Evolutionary conservation across 192 early-diverging fungal genomes (phyloP), one percentile per base, ranked within the genome.

Genomic region (Coemansia sp.): DNA sequence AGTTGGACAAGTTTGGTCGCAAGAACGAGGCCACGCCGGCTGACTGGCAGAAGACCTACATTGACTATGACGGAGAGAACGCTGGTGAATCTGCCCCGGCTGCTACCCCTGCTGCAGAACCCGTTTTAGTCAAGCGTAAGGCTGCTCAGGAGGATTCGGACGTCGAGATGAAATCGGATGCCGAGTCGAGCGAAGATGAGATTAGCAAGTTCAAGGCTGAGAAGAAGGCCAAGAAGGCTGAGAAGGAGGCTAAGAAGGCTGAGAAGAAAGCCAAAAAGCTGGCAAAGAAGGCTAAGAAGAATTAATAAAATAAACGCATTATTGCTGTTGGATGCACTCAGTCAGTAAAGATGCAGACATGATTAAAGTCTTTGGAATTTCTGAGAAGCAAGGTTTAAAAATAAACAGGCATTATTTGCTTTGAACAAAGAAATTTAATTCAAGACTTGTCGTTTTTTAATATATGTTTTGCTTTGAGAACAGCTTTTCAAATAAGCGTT

Each of bases 1-100:
- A 98, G 83, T 83, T 99, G 15, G 96, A 99, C 82, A 97, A 98
- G 83, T 98, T 82, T 66, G 96, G 96, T 22, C 88, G 93, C 64
- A 83, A 86, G 44, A 97, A 85, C 59, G 94, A 95, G 24, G 81
- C 73, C 9, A 95, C 93, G 2, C 96, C 96, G 7, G 79, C 61
- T 13, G 67, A 69, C 47, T 99, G 96, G 96, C 89, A 84, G 67
- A 85, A 87, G 61, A 74, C 58, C 23, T 91, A 89, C 71, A 84
- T 88, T 45, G 91, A 93, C 59, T 91, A 80, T 54, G 62, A 76
- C 25, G 58, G 64, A 15, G 75, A 55, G 17, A 23, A 37, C 6
- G 38, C 52, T 51, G 48, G 37, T 46, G 53, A 41, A 18, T 27
- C 13, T 27, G 53, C 54, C 23, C 21, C 47, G 1, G 23, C 48